Evolutionary conservation across 2,329 filamentous ascomycete genomes (phyloP).

Genomic region (Clonostachys byssicola): DNA sequence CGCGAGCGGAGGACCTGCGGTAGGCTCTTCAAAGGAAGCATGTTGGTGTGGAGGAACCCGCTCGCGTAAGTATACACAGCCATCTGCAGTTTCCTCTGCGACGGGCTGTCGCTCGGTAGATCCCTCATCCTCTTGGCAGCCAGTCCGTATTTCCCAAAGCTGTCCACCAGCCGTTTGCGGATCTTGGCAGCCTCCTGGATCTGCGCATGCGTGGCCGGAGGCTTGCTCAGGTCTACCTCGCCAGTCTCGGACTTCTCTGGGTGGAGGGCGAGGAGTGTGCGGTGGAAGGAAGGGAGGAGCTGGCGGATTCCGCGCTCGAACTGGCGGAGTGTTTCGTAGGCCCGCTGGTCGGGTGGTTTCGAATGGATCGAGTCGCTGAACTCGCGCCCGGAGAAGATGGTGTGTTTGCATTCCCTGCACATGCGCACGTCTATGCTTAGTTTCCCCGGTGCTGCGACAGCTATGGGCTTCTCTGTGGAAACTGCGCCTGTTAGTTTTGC

Average conservation of each 20-base stretch:
- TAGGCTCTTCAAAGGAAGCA: conserved; percentile 79
- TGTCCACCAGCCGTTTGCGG: conserved; percentile 83
- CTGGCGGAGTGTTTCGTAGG: conserved; percentile 79
- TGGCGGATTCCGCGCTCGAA: conserved; percentile 84
- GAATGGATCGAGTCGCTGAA: conserved; percentile 67
- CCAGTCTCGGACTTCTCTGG: conserved; percentile 32
- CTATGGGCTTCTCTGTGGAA: conserved; percentile 33
- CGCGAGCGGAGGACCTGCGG: conserved; percentile 57
- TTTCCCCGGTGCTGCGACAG: conserved; percentile 29
- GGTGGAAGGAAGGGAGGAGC: conserved; percentile 81
- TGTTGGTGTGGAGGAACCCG: conserved; percentile 81
- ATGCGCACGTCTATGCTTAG: conserved; percentile 80
- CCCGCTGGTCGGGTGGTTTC: conserved; percentile 70
- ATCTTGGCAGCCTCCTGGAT: conserved; percentile 84
- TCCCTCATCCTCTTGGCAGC: conserved; percentile 80
- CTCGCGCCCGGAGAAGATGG: conserved; percentile 64
- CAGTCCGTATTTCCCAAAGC: conserved; percentile 81
- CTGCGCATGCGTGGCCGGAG: conserved; percentile 56
- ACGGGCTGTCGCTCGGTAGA: conserved; percentile 65
- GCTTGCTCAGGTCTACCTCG: conserved; percentile 28
- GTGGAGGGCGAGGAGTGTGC: conserved; percentile 68
- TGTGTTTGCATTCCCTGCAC: conserved; percentile 79
- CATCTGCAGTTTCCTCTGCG: conserved; percentile 73
- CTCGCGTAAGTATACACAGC: conserved; percentile 80
- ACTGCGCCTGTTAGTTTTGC: conserved; percentile 3